Evolutionary conservation across 2,329 filamentous ascomycete genomes (phyloP).

Genomic region (Colletotrichum falcatum): DNA sequence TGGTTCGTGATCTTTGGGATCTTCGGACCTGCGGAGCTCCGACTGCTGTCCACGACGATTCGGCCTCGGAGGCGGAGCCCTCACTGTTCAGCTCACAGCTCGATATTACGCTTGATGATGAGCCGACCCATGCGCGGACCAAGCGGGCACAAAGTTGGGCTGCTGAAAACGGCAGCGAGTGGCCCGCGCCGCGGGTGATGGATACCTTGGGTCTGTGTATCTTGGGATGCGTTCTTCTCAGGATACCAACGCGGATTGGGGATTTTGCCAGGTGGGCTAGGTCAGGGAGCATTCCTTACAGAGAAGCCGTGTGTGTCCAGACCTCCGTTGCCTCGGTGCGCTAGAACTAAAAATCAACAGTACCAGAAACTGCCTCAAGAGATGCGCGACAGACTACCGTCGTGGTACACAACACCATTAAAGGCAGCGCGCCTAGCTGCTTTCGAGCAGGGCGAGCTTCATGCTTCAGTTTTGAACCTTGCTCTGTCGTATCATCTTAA

Average conservation of each 20-base stretch:
- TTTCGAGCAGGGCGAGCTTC: constrained; percentile 69
- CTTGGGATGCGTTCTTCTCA: constrained; percentile 79
- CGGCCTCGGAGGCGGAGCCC: constrained; percentile 45
- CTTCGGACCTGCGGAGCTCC: constrained; percentile 68
- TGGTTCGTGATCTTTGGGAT: constrained; percentile 88
- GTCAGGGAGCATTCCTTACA: constrained; percentile 77
- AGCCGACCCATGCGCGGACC: constrained; percentile 47
- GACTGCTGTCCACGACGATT: constrained; percentile 47
- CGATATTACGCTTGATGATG: constrained; percentile 42
- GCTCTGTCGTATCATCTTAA: constrained; percentile 73
- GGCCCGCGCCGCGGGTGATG: constrained; percentile 73
- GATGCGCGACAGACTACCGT: constrained; percentile 74
- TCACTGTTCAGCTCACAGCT: constrained; percentile 57
- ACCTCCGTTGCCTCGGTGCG: no score
- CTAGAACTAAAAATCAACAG: constrained; percentile 48
- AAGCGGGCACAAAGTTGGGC: constrained; percentile 57
- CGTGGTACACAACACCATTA: constrained; percentile 69
- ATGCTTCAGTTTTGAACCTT: constrained; percentile 71
- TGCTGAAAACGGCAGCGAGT: constrained; percentile 58
- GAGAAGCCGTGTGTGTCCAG: constrained; percentile 68
- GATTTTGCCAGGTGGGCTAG: constrained; percentile 79
- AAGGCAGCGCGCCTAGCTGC: constrained; percentile 59
- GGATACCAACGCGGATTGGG: constrained; percentile 79
- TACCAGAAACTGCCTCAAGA: constrained; percentile 69
- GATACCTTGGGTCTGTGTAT: constrained; percentile 86